Evolutionary conservation across 257 asterid species (phyloP), one percentile per base, ranked within the genome.

Genomic region (Nemophila menziesii): DNA sequence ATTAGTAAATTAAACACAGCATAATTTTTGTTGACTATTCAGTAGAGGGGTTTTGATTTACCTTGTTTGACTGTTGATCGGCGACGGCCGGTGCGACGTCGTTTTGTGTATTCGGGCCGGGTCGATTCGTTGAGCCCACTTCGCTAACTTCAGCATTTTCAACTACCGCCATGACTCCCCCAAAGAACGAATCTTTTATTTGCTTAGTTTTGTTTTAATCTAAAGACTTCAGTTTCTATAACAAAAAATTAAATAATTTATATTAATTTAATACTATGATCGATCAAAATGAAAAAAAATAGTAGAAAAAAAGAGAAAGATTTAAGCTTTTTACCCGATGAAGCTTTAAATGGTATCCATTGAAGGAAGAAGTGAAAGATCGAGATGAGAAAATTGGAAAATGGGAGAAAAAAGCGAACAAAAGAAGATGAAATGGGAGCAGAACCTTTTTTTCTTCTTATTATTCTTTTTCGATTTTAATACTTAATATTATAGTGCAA

Each of bases 111-210:
- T 46, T 47, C 17, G 53, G 61, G 55, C 54, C 66, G 2, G 71
- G 67, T 54, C 57, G 74, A 67, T 72, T 75, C 52, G 95, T 57
- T 23, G 86, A 60, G 48, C 74, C 60, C 52, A 66, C 56, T 58
- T 63, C 55, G 72, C 49, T 58, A 16, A 46, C 59, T 46, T 68
- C 73, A 54, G 74, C 82, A 78, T 78, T 80, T 29, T 85, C 95
- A 61, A 78, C 86, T 64, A 85, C 87, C 54, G 95, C 87, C 95
- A 85, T 85, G 11, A n/a, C n/a, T 11, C 23, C 22, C 27, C 43
- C 36, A 24, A 22, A 23, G 16, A 15, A 22, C 4, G 37, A 11
- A 4, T 18, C 8, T 46, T 21, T 16, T 3, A 5, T 27, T 29
- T 38, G 15, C 2, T 11, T 26, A 2, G 16, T 5, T 50, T 39